Conservation (phyloP, 2,329 filamentous ascomycete species). For the Stagonosporopsis vannaccii region DNA sequence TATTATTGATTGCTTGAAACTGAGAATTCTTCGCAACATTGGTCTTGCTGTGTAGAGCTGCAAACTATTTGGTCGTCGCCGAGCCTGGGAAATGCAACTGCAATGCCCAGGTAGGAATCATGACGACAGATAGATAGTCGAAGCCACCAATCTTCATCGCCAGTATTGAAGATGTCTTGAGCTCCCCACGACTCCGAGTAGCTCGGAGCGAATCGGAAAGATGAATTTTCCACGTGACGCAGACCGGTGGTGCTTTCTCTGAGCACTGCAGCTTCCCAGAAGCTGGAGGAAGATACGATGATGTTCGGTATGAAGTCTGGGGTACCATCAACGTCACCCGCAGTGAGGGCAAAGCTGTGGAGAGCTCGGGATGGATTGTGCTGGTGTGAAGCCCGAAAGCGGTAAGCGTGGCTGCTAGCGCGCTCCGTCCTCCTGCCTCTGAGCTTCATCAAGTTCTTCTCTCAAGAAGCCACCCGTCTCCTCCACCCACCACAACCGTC, state of each 20-base stretch:
- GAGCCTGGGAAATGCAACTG: not conserved
- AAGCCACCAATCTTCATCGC: not conserved
- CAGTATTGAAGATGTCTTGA: not conserved
- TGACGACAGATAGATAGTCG: not conserved
- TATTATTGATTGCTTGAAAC: too few relatives aligned
- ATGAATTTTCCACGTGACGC: constrained; percentile 1
- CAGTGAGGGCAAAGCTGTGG: constrained; percentile 9
- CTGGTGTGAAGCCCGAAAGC: constrained; percentile 11
- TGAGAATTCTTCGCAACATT: too few relatives aligned
- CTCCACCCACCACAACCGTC: constrained; percentile 40
- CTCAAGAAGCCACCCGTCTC: constrained; percentile 37
- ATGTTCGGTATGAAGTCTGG: not conserved
- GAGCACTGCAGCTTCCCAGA: not conserved
- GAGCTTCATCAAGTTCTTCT: constrained; percentile 19
- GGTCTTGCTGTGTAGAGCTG: too few relatives aligned
- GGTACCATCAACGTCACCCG: not conserved
- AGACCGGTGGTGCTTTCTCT: not conserved
- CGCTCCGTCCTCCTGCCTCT: constrained; percentile 2
- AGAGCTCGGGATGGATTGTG: constrained; percentile 14
- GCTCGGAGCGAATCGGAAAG: constrained; percentile 13
- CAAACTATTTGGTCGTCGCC: too few relatives aligned
- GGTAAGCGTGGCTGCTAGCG: constrained; percentile 15
- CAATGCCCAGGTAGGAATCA: not conserved
- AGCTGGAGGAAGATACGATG: not conserved
- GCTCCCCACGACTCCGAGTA: not conserved